phyloP scores from a whole-genome alignment of 2,329 filamentous ascomycete genomes.

The Xylariaceae sp. region DNA sequence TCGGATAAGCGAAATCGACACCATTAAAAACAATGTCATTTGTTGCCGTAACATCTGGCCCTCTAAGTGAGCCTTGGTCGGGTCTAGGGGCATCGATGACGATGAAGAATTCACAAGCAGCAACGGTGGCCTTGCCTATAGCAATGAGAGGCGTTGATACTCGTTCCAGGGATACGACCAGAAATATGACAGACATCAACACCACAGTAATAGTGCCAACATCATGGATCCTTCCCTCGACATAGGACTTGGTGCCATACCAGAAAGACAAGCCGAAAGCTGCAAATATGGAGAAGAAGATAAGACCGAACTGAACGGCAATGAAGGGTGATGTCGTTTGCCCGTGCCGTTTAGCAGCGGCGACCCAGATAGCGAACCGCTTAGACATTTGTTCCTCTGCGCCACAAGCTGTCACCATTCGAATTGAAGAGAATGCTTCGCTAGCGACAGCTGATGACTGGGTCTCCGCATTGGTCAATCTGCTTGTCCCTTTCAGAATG shows the following conservation, averaged over 20 bases:
- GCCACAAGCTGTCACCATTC: slow-evolving; percentile 61
- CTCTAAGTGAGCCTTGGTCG: slow-evolving; percentile 37
- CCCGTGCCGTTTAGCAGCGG: slow-evolving; percentile 49
- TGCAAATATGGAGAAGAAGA: slow-evolving; percentile 52
- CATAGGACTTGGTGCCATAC: slow-evolving; percentile 53
- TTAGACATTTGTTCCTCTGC: slow-evolving; percentile 52
- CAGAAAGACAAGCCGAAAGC: slow-evolving; percentile 59
- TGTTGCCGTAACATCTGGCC: slow-evolving; percentile 45
- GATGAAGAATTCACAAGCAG: slow-evolving; percentile 54
- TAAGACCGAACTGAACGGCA: slow-evolving; percentile 48
- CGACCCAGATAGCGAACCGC: slow-evolving; percentile 52
- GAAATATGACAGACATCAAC: slow-evolving; percentile 55
- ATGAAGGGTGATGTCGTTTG: slow-evolving; percentile 47
- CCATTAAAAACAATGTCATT: slow-evolving; percentile 58
- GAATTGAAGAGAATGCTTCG: slow-evolving; percentile 56
- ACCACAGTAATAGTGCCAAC: slow-evolving; percentile 55
- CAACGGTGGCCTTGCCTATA: slow-evolving; percentile 53
- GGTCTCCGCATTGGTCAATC: slow-evolving; percentile 48
- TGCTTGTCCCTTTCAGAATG: slow-evolving; percentile 49
- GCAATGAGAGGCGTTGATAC: slow-evolving; percentile 57
- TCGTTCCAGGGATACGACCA: slow-evolving; percentile 53
- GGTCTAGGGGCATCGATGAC: slow-evolving; percentile 49
- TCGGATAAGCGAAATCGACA: slow-evolving; percentile 72
- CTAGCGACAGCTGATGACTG: slow-evolving; percentile 58
- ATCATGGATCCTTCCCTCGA: slow-evolving; percentile 43